A percentile compares a stretch with the other conserved stretches of the same genome.
These are phyloP conservation scores for Selaginella moellendorffii DNA, from an alignment of 75 land plant genomes.

Conservation along the genomic window DNA sequence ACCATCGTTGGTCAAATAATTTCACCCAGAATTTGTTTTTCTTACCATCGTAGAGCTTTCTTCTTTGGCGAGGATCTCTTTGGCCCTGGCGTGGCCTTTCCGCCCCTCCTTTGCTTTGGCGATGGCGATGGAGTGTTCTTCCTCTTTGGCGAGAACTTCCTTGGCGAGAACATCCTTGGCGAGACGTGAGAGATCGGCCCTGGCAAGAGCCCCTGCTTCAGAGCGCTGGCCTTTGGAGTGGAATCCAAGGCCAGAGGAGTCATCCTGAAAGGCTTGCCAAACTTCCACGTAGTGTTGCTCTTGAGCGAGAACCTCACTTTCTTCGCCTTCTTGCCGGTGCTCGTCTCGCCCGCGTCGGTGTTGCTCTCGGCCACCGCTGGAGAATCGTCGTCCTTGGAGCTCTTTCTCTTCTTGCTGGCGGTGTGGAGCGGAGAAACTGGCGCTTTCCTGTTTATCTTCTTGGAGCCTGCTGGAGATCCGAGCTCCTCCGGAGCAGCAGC, in stretches of 20 bases:
- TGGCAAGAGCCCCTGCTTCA: conserved; percentile 78
- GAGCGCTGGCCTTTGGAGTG: conserved; percentile 81
- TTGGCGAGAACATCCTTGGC: neutral
- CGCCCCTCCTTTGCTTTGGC: too few relatives aligned
- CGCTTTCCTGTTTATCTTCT: conserved; percentile 11
- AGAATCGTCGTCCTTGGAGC: neutral
- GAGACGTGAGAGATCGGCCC: conserved; percentile 46
- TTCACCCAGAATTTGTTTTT: too few relatives aligned
- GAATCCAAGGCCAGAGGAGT: conserved; percentile 62
- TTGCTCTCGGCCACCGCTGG: neutral
- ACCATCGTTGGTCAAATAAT: too few relatives aligned
- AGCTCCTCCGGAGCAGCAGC: neutral
- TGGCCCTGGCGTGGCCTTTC: too few relatives aligned
- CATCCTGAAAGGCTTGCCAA: conserved; percentile 57
- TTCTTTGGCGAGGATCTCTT: too few relatives aligned
- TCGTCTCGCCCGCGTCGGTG: conserved; percentile 11
- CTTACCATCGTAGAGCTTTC: too few relatives aligned
- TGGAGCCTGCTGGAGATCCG: too few relatives aligned
- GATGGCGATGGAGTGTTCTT: too few relatives aligned
- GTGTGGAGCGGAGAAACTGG: conserved; percentile 3
- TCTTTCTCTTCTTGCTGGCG: conserved; percentile 8
- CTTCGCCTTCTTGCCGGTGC: conserved; percentile 37
- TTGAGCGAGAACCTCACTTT: conserved; percentile 78
- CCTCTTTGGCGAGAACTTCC: neutral
- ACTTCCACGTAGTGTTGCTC: conserved; percentile 78